These are phyloP conservation scores for Ceratobasidium sp. DNA, from an alignment of 1,284 basidiomycete species.

Conservation along the genomic window DNA sequence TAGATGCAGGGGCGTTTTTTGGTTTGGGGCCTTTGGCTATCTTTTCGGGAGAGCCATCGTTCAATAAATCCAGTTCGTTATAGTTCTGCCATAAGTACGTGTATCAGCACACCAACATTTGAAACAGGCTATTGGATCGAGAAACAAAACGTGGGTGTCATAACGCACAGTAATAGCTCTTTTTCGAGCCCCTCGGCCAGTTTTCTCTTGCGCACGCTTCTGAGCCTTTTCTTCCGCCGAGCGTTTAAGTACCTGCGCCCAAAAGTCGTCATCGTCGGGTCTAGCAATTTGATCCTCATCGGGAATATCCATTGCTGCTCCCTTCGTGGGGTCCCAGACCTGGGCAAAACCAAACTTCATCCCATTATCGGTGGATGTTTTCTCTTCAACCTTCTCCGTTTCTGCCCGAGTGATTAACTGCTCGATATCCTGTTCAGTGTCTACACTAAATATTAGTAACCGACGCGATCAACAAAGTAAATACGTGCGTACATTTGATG, in stretches of 20 bases:
- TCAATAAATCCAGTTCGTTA: conserved; percentile 12
- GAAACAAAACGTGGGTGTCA: not conserved
- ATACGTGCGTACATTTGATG: conserved; percentile 67
- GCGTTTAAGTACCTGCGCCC: conserved; percentile 59
- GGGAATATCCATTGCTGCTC: conserved; percentile 68
- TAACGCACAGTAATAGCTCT: conserved; percentile 55
- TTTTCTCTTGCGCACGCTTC: conserved; percentile 58
- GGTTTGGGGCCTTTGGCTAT: not conserved
- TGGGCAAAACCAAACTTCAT: conserved; percentile 83
- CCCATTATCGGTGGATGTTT: conserved; percentile 46
- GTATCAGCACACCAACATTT: not conserved
- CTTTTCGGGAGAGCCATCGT: conserved; percentile 27
- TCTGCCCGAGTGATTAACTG: conserved; percentile 85
- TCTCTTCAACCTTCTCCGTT: conserved; percentile 65
- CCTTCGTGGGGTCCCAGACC: conserved; percentile 83
- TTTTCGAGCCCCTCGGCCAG: conserved; percentile 74
- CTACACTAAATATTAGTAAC: conserved; percentile 51
- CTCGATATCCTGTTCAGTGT: conserved; percentile 79
- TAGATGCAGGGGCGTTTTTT: not conserved
- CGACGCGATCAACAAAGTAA: not conserved
- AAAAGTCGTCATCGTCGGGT: conserved; percentile 72
- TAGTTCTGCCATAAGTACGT: conserved; percentile 24
- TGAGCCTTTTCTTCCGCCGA: conserved; percentile 50
- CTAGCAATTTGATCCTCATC: conserved; percentile 56
- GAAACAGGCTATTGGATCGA: not conserved